These are phyloP conservation scores for Millerago galiae DNA, from an alignment of 805 yeast species.

Conservation along the genomic window DNA sequence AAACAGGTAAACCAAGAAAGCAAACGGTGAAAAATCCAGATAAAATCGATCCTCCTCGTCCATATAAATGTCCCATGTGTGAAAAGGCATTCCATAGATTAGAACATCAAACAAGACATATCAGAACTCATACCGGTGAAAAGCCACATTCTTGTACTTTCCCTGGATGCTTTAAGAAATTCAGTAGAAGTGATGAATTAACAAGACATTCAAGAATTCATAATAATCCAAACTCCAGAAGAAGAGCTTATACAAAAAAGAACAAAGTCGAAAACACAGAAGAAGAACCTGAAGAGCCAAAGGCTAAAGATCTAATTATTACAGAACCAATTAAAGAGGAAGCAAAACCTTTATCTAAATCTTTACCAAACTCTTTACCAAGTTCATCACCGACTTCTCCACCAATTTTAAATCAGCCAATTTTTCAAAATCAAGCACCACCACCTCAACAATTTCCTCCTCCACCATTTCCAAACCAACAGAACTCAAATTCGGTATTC, in stretches of 20 bases:
- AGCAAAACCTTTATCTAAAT: slow-evolving; percentile 1
- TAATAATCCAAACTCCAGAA: slow-evolving; percentile 63
- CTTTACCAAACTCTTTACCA: slow-evolving; percentile 19
- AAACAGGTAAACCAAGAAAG: slow-evolving; percentile 5
- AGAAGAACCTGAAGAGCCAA: background rate
- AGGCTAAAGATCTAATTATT: too few species aligned
- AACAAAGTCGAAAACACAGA: background rate
- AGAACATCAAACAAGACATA: slow-evolving; percentile 75
- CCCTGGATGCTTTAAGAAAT: slow-evolving; percentile 63
- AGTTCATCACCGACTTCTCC: slow-evolving; percentile 21
- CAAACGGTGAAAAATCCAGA: slow-evolving; percentile 7
- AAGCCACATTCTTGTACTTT: slow-evolving; percentile 73
- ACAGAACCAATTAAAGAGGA: background rate
- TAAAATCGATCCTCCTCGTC: slow-evolving; percentile 33
- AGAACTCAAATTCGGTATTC: slow-evolving; percentile 15
- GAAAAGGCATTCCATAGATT: slow-evolving; percentile 68
- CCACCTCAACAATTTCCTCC: background rate
- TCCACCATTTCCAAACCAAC: background rate
- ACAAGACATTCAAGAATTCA: slow-evolving; percentile 71
- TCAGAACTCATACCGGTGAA: slow-evolving; percentile 77
- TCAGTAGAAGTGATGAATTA: slow-evolving; percentile 66
- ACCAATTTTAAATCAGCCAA: slow-evolving; percentile 12
- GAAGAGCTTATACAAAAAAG: slow-evolving; percentile 43
- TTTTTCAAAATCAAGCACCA: background rate
- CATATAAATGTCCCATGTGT: slow-evolving; percentile 71